Percentiles rank a stretch among this genome's conserved stretches.
Conservation (phyloP, 2,329 filamentous ascomycete species). For the Calonectria fujianensis region DNA sequence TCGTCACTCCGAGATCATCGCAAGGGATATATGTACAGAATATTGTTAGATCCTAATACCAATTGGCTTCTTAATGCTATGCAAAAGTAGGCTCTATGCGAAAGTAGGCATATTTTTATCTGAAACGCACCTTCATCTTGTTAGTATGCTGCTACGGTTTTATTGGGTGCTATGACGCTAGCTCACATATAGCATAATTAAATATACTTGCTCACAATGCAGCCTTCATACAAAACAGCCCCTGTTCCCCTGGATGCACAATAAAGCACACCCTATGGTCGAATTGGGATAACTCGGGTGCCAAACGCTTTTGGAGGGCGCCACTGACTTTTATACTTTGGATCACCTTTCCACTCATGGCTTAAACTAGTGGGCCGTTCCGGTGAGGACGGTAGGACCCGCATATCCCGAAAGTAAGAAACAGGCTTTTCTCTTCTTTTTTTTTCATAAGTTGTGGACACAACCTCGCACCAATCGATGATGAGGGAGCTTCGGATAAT, state of each 20-base stretch:
- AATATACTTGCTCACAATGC: neutral
- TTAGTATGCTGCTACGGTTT: neutral
- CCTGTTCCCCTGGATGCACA: neutral
- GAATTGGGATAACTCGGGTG: neutral
- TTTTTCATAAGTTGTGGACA: neutral
- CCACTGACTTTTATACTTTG: neutral
- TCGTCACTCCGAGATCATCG: conserved; percentile 2
- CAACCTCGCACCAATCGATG: neutral
- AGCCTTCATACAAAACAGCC: neutral
- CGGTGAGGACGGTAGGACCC: conserved; percentile 8
- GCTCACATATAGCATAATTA: neutral
- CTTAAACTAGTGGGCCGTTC: conserved; percentile 9
- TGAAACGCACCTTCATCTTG: neutral
- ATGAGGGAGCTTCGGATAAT: neutral
- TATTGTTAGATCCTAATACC: neutral
- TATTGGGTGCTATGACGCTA: neutral
- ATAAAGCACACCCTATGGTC: neutral
- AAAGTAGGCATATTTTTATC: neutral
- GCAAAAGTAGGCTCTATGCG: neutral
- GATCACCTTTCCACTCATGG: neutral
- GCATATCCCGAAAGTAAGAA: neutral
- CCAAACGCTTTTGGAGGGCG: neutral
- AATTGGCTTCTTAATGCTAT: neutral
- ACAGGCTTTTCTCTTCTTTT: neutral
- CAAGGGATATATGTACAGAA: neutral